Conservation (phyloP, 2,329 filamentous ascomycete genomes). For the Pseudocercospora fijiensis region DNA sequence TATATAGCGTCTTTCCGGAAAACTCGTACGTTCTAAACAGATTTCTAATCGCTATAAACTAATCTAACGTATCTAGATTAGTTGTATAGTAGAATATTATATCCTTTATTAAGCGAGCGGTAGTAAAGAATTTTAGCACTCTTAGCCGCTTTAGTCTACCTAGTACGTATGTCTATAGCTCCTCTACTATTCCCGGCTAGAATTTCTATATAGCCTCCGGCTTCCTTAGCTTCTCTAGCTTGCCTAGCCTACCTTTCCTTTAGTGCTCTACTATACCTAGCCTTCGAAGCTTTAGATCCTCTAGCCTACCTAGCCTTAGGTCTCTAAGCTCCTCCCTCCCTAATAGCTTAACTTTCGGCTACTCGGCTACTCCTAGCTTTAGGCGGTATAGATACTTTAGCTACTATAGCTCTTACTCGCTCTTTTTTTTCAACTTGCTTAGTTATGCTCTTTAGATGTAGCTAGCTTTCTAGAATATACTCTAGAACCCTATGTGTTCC, state of each 20-base stretch:
- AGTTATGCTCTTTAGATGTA: neutral
- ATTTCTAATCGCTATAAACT: neutral
- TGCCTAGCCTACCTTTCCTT: neutral
- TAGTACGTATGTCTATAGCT: neutral
- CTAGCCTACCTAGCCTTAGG: neutral
- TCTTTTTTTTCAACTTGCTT: neutral
- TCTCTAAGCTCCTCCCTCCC: neutral
- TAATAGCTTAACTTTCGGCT: neutral
- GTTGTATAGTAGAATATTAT: neutral
- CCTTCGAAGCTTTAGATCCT: neutral
- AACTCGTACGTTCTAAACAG: neutral
- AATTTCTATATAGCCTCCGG: neutral
- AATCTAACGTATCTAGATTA: neutral
- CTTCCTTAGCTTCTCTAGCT: neutral
- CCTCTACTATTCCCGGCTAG: neutral
- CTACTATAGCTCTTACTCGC: neutral
- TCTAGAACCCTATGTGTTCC: neutral
- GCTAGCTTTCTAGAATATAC: neutral
- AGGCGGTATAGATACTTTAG: neutral
- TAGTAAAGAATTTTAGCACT: neutral
- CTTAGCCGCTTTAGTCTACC: neutral
- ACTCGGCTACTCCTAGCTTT: neutral
- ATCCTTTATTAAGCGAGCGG: neutral
- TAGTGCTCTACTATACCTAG: neutral
- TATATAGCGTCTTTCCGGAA: neutral